These are phyloP conservation scores for Diatrype stigma DNA, from an alignment of 2,329 filamentous ascomycete species.

Conservation along the genomic window DNA sequence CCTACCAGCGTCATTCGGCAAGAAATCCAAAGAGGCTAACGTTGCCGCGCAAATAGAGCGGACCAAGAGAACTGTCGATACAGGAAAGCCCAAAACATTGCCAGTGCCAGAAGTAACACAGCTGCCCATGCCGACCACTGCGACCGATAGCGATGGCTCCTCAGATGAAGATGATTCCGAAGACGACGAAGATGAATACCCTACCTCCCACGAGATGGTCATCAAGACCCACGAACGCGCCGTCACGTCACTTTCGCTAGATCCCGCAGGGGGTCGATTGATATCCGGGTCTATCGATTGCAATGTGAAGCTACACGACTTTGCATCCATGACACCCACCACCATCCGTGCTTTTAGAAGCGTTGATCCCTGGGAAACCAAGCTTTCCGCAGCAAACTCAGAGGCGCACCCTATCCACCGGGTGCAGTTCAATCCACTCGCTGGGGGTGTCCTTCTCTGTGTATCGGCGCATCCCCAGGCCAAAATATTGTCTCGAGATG, in stretches of 20 bases:
- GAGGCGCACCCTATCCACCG: slow-evolving; percentile 89
- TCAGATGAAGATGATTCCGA: slow-evolving; percentile 53
- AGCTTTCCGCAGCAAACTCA: slow-evolving; percentile 61
- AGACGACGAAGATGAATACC: slow-evolving; percentile 81
- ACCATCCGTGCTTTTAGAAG: slow-evolving; percentile 92
- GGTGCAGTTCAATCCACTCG: slow-evolving; percentile 78
- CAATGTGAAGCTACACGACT: slow-evolving; percentile 88
- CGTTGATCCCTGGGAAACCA: slow-evolving; percentile 79
- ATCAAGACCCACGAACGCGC: slow-evolving; percentile 89
- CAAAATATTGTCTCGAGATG: slow-evolving; percentile 84
- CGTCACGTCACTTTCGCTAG: slow-evolving; percentile 78
- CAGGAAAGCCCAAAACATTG: no score
- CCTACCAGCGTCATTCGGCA: slow-evolving; percentile 80
- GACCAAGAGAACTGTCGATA: slow-evolving; percentile 58
- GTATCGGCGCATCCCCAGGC: slow-evolving; percentile 86
- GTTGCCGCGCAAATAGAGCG: slow-evolving; percentile 77
- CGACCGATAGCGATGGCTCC: slow-evolving; percentile 38
- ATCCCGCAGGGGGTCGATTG: slow-evolving; percentile 78
- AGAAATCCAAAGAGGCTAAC: slow-evolving; percentile 69
- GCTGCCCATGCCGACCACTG: slow-evolving; percentile 21
- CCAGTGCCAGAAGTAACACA: slow-evolving; percentile 22
- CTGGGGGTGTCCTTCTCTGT: slow-evolving; percentile 77
- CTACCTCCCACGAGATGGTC: slow-evolving; percentile 87
- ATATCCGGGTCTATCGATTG: slow-evolving; percentile 91
- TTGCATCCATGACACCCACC: slow-evolving; percentile 90